Conservation (phyloP, 163 green algal genomes). For the Trebouxia gelatinosa region DNA sequence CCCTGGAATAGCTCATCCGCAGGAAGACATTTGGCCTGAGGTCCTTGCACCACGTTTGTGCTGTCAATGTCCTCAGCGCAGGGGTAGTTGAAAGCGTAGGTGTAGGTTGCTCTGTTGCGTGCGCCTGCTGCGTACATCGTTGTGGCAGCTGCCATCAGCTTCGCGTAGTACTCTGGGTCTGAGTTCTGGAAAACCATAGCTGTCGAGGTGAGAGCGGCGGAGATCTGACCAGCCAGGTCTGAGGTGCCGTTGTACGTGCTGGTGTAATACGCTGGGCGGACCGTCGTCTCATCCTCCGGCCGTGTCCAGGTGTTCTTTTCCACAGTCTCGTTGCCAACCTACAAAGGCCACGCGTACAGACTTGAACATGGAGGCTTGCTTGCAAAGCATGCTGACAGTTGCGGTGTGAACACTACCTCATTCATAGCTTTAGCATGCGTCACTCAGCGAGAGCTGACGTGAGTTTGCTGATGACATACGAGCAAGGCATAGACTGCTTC, state of each 20-base stretch:
- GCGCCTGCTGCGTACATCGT: slow-evolving; percentile 9
- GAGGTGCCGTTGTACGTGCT: slow-evolving; percentile 44
- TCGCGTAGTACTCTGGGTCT: slow-evolving; percentile 45
- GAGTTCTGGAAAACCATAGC: slow-evolving; percentile 49
- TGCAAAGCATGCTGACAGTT: no score
- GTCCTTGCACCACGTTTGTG: slow-evolving; percentile 27
- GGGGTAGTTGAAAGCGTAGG: slow-evolving; percentile 22
- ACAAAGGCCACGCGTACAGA: no score
- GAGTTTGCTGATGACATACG: no score
- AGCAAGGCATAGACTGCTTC: no score
- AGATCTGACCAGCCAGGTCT: slow-evolving; percentile 57
- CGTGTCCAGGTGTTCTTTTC: slow-evolving; percentile 53
- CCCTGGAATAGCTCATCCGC: slow-evolving; percentile 26
- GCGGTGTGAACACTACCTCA: no score
- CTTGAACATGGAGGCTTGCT: no score
- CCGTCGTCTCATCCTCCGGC: slow-evolving; percentile 38
- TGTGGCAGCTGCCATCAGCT: slow-evolving; percentile 40
- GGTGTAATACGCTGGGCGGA: slow-evolving; percentile 47
- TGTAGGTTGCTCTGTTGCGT: slow-evolving; percentile 6
- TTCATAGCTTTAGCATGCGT: no score
- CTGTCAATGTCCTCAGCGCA: slow-evolving; percentile 23
- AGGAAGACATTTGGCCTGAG: background rate
- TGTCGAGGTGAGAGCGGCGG: slow-evolving; percentile 49
- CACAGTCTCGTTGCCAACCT: slow-evolving; percentile 52
- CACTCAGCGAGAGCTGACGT: no score